These are phyloP conservation scores for Begonia fuchsioides DNA, from an alignment of 306 rosid genomes.

Conservation along the genomic window DNA sequence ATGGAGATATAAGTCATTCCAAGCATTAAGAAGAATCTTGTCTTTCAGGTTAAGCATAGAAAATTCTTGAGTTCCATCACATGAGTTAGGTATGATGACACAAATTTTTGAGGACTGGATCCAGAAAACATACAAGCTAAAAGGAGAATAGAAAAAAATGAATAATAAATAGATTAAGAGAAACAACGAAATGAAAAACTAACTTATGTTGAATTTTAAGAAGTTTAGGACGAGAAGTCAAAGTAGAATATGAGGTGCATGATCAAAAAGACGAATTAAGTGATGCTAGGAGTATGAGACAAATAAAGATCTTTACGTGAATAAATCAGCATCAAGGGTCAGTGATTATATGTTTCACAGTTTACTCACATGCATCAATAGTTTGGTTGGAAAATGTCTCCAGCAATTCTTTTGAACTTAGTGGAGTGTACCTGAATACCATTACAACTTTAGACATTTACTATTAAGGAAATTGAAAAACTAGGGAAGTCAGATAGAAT, in stretches of 20 bases:
- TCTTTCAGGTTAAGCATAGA: not conserved
- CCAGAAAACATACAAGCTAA: no score
- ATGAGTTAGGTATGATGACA: no score
- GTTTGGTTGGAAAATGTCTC: slow-evolving; percentile 59
- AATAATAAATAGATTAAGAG: no score
- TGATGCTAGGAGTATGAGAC: no score
- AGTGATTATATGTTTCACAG: not conserved
- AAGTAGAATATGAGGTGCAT: not conserved
- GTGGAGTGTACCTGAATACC: slow-evolving; percentile 70
- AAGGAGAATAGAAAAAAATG: no score
- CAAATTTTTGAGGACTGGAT: no score
- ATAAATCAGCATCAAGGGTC: not conserved
- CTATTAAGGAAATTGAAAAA: not conserved
- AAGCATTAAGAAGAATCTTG: slow-evolving; percentile 1
- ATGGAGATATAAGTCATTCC: slow-evolving; percentile 17
- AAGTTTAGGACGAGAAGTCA: not conserved
- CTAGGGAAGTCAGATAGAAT: not conserved
- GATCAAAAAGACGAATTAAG: no score
- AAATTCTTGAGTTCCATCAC: no score
- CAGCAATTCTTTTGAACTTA: slow-evolving; percentile 60
- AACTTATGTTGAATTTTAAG: not conserved
- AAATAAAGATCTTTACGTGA: not conserved
- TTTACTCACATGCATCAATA: slow-evolving; percentile 67
- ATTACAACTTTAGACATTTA: slow-evolving; percentile 12
- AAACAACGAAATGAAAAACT: no score